Evolutionary conservation across 2,329 filamentous ascomycete species (phyloP), one percentile per base, ranked within the genome.

Genomic region (Nakataea oryzae): DNA sequence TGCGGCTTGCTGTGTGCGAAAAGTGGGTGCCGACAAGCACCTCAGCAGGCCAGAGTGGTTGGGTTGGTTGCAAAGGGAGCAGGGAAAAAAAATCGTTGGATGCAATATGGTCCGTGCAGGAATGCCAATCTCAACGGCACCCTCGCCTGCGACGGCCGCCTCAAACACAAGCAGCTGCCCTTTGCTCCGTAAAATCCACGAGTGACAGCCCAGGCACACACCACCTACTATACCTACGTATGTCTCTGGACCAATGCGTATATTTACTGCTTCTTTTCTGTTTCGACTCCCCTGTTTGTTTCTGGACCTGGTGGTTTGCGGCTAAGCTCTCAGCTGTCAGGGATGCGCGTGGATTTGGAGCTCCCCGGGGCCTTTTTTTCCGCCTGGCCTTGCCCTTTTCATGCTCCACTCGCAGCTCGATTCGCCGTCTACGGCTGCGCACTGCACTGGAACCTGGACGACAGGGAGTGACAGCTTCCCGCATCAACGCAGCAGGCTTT

Each of bases 81-180:
- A 13, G n/a, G n/a, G n/a, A n/a, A 9, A 50, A 50, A 50, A 50
- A 24, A 24, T 50, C 17, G 41, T n/a, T 50, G 11, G 41, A 50
- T 58, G 57, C 32, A 58, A 34, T 47, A n/a, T 58, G 58, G 58
- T n/a, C 58, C 58, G 58, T 60, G 58, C 58, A 30, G 9, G 8
- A 21, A 27, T 29, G 26, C 54, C 54, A 56, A n/a, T n/a, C 41
- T 50, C 41, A 50, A 24, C 41, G 7, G 41, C 41, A 9, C 21
- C 21, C 17, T 50, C 14, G 24, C 41, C 24, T 50, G 41, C 5
- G 17, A n/a, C 41, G 41, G 17, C 41, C 41, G 11, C 7, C 41
- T n/a, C 24, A 6, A 11, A 50, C 21, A 50, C 41, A n/a, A n/a
- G 7, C 41, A 50, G 11, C 41, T 50, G 41, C 41, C 17, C 11